Conservation (phyloP, 176 grass and related monocot species). For the Lolium rigidum region DNA sequence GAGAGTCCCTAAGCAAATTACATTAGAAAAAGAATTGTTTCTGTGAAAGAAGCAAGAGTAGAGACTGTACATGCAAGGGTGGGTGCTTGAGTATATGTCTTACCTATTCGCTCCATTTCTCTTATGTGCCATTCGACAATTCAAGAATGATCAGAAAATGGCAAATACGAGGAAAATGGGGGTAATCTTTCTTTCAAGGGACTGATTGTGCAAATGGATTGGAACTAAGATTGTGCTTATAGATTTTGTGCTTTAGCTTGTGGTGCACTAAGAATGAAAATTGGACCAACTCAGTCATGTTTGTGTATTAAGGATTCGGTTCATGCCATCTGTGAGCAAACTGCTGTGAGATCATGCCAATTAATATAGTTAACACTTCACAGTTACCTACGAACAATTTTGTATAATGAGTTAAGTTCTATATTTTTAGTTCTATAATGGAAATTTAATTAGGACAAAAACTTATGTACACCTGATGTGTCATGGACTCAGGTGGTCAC, state of each 20-base stretch:
- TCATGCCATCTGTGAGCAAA: conserved; percentile 16
- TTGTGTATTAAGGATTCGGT: conserved; percentile 15
- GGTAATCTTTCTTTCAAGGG: conserved; percentile 6
- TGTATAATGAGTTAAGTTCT: background rate
- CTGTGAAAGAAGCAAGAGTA: background rate
- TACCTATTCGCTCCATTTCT: background rate
- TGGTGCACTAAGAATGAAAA: background rate
- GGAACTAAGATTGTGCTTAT: background rate
- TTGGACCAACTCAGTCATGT: background rate
- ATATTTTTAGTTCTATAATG: background rate
- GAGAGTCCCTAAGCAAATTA: background rate
- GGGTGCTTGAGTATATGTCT: background rate
- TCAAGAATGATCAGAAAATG: background rate
- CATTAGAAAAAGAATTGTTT: background rate
- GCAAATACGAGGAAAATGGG: background rate
- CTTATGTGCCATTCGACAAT: background rate
- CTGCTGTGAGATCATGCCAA: background rate
- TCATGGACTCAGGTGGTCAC: background rate
- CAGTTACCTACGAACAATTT: background rate
- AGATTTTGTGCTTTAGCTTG: background rate
- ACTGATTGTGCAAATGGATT: background rate
- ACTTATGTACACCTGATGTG: background rate
- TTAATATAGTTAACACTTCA: background rate
- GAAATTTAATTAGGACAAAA: background rate
- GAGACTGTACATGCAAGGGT: background rate